These are phyloP conservation scores for Musa balbisiana DNA, from an alignment of 202 grass and related monocot species.

Conservation along the genomic window DNA sequence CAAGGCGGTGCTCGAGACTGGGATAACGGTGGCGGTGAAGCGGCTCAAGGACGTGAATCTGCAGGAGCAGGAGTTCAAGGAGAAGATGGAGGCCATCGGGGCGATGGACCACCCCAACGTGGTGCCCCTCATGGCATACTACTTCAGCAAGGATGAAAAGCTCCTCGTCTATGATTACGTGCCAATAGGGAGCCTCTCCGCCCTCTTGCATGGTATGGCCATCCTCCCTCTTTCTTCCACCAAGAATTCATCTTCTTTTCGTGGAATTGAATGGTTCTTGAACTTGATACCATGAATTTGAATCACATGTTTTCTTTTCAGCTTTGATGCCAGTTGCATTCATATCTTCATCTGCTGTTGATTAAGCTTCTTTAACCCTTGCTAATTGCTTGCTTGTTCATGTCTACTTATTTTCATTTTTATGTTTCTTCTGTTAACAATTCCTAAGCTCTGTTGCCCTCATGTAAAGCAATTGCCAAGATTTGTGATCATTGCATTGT, in stretches of 20 bases:
- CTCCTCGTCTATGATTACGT: conserved; percentile 82
- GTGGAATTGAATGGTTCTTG: neutral
- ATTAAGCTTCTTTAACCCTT: neutral
- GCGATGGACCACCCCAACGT: conserved; percentile 63
- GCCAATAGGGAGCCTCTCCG: conserved; percentile 68
- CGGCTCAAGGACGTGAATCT: conserved; percentile 62
- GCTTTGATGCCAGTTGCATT: neutral
- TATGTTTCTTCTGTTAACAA: neutral
- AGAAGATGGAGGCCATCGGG: conserved; percentile 43
- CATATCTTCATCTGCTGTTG: neutral
- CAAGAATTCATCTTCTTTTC: neutral
- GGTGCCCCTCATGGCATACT: conserved; percentile 67
- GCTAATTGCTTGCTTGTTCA: neutral
- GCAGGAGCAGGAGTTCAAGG: conserved; percentile 58
- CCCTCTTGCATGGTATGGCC: conserved; percentile 50
- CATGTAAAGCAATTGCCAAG: neutral
- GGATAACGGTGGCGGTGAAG: conserved; percentile 66
- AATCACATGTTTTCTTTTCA: neutral
- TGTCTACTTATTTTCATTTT: neutral
- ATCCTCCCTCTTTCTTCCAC: neutral
- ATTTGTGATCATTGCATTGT: neutral
- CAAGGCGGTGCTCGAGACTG: conserved; percentile 66
- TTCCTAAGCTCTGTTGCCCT: neutral
- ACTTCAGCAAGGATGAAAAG: conserved; percentile 94
- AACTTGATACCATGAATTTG: neutral